phyloP scores from a whole-genome alignment of 495 filamentous ascomycete species.

The Penicillium psychrofluorescens region DNA sequence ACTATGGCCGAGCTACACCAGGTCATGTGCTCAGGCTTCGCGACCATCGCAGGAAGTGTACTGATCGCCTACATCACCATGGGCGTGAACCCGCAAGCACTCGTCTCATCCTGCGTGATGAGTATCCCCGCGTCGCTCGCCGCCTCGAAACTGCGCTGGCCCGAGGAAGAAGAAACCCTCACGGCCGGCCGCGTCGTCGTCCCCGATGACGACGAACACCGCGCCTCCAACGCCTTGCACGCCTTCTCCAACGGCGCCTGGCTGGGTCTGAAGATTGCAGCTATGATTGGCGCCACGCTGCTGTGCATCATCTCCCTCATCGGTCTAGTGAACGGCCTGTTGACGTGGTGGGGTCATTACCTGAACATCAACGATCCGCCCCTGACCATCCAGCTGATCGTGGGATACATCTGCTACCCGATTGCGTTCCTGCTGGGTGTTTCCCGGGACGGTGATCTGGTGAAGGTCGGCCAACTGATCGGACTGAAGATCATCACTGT shows the following conservation, averaged over 20 bases:
- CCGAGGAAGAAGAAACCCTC: slow-evolving; percentile 77
- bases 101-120: slow-evolving; percentile 89
- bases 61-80: slow-evolving; percentile 74
- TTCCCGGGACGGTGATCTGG: slow-evolving; percentile 59
- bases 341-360: slow-evolving; percentile 87
- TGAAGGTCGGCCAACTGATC: slow-evolving; percentile 71
- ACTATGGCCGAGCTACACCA: slow-evolving; percentile 85
- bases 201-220: slow-evolving; percentile 62
- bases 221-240: slow-evolving; percentile 69
- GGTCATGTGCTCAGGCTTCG: slow-evolving; percentile 75
- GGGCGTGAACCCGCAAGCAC: slow-evolving; percentile 72
- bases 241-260: slow-evolving; percentile 84
- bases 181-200: slow-evolving; percentile 73
- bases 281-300: slow-evolving; percentile 71
- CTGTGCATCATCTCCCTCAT: slow-evolving; percentile 83
- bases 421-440: slow-evolving; percentile 84
- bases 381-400: slow-evolving; percentile 67
- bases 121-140: slow-evolving; percentile 84
- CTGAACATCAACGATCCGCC: slow-evolving; percentile 61
- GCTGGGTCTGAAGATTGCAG: slow-evolving; percentile 82
- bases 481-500: slow-evolving; percentile 73
- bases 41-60: slow-evolving; percentile 64
- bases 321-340: slow-evolving; percentile 64
- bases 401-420: slow-evolving; percentile 79
- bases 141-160: slow-evolving; percentile 79